phyloP scores from a whole-genome alignment of 2,329 filamentous ascomycete genomes.

The Scedosporium minutisporum region DNA sequence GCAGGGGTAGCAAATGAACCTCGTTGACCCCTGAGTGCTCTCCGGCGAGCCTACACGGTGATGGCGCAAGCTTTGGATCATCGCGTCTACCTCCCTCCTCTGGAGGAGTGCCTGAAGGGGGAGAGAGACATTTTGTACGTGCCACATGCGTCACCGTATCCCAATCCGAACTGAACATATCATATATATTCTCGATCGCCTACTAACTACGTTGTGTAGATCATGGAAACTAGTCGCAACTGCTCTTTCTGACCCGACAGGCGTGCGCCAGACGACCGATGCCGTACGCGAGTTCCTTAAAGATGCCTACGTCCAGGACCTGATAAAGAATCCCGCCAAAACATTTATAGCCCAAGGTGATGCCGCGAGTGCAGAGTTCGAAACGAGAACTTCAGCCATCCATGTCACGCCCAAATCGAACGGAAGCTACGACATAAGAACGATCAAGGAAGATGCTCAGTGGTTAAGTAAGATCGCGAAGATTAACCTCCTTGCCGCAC shows the following conservation, averaged over 20 bases:
- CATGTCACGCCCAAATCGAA: constrained; percentile 62
- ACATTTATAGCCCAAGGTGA: constrained; percentile 57
- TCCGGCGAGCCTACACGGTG: constrained; percentile 18
- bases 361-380: constrained; percentile 61
- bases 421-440: constrained; percentile 60
- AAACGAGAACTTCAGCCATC: constrained; percentile 79
- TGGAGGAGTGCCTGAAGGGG: constrained; percentile 77
- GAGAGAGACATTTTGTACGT: constrained; percentile 71
- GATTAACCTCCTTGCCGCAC: constrained; percentile 71
- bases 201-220: constrained; percentile 22
- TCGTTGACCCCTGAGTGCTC: not conserved
- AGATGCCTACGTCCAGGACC: constrained; percentile 55
- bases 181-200: not conserved
- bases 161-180: not conserved
- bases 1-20: constrained; percentile 2
- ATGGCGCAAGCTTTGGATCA: constrained; percentile 66
- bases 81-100: constrained; percentile 68
- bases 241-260: constrained; percentile 46
- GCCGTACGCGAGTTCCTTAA: constrained; percentile 60
- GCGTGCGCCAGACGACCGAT: constrained; percentile 40
- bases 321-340: constrained; percentile 59
- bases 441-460: constrained; percentile 73
- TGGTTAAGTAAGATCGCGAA: constrained; percentile 75
- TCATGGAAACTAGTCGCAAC: constrained; percentile 53
- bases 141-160: constrained; percentile 1